A percentile compares a stretch with the other conserved stretches of the same genome.
phyloP scores from a whole-genome alignment of 2,329 filamentous ascomycete species.

The Teratosphaeria pseudoeucalypti region DNA sequence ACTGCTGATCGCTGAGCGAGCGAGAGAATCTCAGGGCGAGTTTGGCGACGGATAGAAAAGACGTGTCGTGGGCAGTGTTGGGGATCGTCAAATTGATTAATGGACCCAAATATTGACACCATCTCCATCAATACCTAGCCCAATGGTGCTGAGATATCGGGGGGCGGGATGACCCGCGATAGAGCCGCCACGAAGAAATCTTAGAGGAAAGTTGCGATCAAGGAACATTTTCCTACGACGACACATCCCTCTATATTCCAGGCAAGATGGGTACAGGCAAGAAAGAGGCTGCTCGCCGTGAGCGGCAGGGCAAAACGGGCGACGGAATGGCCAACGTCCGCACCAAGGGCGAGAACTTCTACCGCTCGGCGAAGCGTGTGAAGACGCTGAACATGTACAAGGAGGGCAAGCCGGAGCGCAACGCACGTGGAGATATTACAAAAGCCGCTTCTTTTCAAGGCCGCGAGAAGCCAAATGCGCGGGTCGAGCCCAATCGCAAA shows the following conservation, averaged over 20 bases:
- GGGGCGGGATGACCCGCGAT: too few relatives aligned
- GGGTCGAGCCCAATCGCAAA: slow-evolving; percentile 90
- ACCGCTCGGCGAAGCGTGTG: slow-evolving; percentile 69
- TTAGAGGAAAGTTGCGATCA: too few relatives aligned
- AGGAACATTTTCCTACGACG: background rate
- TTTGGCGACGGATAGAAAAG: too few relatives aligned
- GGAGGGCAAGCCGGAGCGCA: slow-evolving; percentile 71
- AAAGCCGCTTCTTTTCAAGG: slow-evolving; percentile 79
- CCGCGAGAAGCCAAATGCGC: slow-evolving; percentile 66
- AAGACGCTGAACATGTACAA: slow-evolving; percentile 86
- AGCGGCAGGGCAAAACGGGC: slow-evolving; percentile 71
- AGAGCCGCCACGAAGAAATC: too few relatives aligned
- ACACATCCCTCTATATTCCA: background rate
- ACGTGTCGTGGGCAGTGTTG: too few relatives aligned
- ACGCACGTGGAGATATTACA: slow-evolving; percentile 72
- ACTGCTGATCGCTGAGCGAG: too few relatives aligned
- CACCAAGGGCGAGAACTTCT: slow-evolving; percentile 97
- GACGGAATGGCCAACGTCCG: slow-evolving; percentile 89
- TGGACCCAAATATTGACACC: too few relatives aligned
- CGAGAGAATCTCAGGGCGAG: too few relatives aligned
- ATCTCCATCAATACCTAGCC: too few relatives aligned
- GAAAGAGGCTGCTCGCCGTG: slow-evolving; percentile 76
- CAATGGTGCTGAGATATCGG: too few relatives aligned
- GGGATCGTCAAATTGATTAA: too few relatives aligned
- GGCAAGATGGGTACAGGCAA: slow-evolving; percentile 73